Percentiles rank a stretch among this genome's conserved stretches.
Evolutionary conservation across 1,284 basidiomycete genomes (phyloP).

Genomic region (Cronartium ribicola): DNA sequence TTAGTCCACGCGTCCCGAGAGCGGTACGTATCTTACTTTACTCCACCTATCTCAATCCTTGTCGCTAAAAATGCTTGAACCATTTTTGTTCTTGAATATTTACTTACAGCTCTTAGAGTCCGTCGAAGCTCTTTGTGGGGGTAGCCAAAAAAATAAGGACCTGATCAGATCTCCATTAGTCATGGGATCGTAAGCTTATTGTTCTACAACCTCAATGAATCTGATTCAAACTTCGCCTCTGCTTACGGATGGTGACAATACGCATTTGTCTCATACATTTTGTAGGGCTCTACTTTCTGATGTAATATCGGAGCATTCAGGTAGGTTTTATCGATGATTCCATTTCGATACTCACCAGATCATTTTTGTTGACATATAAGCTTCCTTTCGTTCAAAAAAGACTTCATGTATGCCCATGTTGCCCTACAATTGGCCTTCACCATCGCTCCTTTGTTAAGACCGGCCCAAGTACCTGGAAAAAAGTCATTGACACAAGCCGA

Average conservation of each 20-base stretch:
- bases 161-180: slow-evolving; percentile 15
- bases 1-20: not conserved
- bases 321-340: too few relatives aligned
- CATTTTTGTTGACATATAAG: too few relatives aligned
- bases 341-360: too few relatives aligned
- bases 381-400: too few relatives aligned
- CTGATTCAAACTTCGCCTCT: too few relatives aligned
- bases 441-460: slow-evolving; percentile 20
- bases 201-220: too few relatives aligned
- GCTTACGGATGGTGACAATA: too few relatives aligned
- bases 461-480: slow-evolving; percentile 4
- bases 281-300: slow-evolving; percentile 36
- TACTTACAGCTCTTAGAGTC: slow-evolving; percentile 22
- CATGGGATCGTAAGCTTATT: slow-evolving; percentile 29
- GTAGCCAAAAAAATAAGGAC: slow-evolving; percentile 23
- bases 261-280: not conserved
- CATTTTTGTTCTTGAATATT: not conserved
- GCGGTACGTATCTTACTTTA: not conserved
- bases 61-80: not conserved
- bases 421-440: slow-evolving; percentile 37
- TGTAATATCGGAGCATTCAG: slow-evolving; percentile 23
- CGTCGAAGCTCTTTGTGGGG: slow-evolving; percentile 30
- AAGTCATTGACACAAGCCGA: not conserved
- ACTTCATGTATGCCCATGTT: slow-evolving; percentile 30
- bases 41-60: not conserved